phyloP scores from a whole-genome alignment of 108 stramenopile species.

The Pinguiococcus pyrenoidosus region DNA sequence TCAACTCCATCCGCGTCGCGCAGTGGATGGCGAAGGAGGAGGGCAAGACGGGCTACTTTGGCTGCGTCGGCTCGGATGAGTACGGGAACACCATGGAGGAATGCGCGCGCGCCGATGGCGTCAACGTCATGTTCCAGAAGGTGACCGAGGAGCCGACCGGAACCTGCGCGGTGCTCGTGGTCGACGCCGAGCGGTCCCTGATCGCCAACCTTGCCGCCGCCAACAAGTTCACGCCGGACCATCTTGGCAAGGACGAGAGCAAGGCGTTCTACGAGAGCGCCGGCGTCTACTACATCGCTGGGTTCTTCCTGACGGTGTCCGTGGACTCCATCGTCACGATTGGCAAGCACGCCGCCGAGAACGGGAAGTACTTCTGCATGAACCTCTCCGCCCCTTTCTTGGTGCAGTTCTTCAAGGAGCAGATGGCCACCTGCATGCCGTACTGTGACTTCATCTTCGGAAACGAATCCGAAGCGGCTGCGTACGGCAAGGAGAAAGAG shows the following conservation, averaged over 20 bases:
- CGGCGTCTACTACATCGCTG: conserved; percentile 80
- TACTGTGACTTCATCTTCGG: conserved; percentile 95
- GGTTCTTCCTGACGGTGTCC: conserved; percentile 95
- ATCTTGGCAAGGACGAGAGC: conserved; percentile 76
- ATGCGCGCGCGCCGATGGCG: conserved; percentile 83
- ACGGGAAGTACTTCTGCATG: conserved; percentile 79
- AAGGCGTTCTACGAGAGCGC: conserved; percentile 74
- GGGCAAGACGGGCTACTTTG: conserved; percentile 65
- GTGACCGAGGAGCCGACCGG: conserved; percentile 83
- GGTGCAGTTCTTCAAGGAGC: conserved; percentile 92
- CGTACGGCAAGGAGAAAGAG: conserved; percentile 84
- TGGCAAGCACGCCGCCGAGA: conserved; percentile 71
- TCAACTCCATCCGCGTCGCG: conserved; percentile 98
- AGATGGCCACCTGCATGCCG: conserved; percentile 71
- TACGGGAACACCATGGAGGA: conserved; percentile 63
- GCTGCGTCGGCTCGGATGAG: conserved; percentile 79
- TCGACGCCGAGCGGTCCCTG: conserved; percentile 79
- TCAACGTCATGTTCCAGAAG: conserved; percentile 87
- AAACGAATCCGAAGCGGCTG: conserved; percentile 94
- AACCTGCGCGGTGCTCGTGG: conserved; percentile 93
- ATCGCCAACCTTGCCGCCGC: conserved; percentile 94
- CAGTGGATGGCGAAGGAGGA: conserved; percentile 81
- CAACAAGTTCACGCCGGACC: conserved; percentile 79
- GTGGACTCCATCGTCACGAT: conserved; percentile 72
- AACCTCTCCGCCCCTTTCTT: conserved; percentile 98